These are phyloP conservation scores for Colletotrichum sp. DNA, from an alignment of 2,329 filamentous ascomycete genomes.

Conservation along the genomic window DNA sequence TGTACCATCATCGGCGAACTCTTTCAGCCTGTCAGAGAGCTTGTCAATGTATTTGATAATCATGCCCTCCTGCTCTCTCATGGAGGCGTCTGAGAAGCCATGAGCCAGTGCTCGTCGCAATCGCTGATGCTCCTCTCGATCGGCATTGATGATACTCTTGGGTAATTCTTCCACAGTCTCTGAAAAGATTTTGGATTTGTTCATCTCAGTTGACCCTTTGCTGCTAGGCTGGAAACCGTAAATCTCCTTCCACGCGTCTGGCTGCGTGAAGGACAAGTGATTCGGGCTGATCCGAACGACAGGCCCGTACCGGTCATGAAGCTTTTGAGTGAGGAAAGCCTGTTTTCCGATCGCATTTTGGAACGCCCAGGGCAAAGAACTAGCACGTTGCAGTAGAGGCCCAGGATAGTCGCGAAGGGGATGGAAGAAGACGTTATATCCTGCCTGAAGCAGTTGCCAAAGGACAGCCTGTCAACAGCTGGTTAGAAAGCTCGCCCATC, in stretches of 20 bases:
- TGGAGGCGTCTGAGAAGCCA: slow-evolving; percentile 32
- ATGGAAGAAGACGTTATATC: slow-evolving; percentile 39
- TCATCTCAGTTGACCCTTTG: background rate
- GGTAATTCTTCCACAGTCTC: background rate
- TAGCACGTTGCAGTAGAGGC: slow-evolving; percentile 21
- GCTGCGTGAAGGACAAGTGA: slow-evolving; percentile 40
- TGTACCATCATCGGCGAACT: background rate
- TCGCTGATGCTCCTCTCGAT: slow-evolving; percentile 23
- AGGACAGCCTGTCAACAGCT: background rate
- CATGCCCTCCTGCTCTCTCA: slow-evolving; percentile 34
- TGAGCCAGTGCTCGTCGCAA: slow-evolving; percentile 29
- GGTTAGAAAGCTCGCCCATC: background rate
- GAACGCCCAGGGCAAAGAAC: background rate
- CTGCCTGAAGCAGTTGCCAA: background rate
- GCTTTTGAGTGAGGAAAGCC: background rate
- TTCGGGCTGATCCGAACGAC: slow-evolving; percentile 45
- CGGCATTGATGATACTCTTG: background rate
- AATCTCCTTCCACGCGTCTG: slow-evolving; percentile 44
- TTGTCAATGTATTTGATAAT: slow-evolving; percentile 31
- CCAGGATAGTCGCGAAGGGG: slow-evolving; percentile 36
- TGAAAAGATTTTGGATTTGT: background rate
- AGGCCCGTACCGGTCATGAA: slow-evolving; percentile 30
- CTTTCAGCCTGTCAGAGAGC: slow-evolving; percentile 1
- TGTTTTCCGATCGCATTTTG: background rate
- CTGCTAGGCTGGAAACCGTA: slow-evolving; percentile 30